Evolutionary conservation across 2,329 filamentous ascomycete genomes (phyloP), one percentile per base, ranked within the genome.

Genomic region (Tolypocladium cylindrosporum): DNA sequence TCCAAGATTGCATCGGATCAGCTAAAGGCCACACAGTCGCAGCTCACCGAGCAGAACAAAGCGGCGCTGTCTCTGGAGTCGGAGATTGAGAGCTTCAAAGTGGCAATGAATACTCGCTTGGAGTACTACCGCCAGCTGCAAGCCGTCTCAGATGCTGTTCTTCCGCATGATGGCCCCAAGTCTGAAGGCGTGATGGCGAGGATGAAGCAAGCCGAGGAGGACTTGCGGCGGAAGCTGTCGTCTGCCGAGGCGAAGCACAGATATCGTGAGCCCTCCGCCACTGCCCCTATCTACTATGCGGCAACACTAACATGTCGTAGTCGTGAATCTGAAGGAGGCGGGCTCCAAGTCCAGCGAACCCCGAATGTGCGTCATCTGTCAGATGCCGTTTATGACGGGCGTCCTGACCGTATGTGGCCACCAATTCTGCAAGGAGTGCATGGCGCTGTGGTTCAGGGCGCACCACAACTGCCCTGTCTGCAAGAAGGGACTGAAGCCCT

Each of bases 51-150:
- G 50, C 83, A 87, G 64, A 75, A 63, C 40, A 85, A 85, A 65
- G 75, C 72, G 0, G 66, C 69, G 0, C 60, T 67, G 2, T 71
- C 71, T 6, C 69, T 87, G 14, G 85, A 90, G 60, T 82, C 83
- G 59, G 92, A 97, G 69, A 75, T 91, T 7, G 87, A 93, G 53
- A 75, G 85, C 36, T 94, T 96, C 69, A 87, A 85, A 36, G 78
- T 79, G 19, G 84, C 88, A 0, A 92, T 96, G 84, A 97, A 97
- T 66, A 79, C 85, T 42, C 86, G 94, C 16, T 74, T 97, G 0
- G 91, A 94, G 58, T 97, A 91, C 68, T 97, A 97, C 68, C 85
- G 88, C 6, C 91, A 97, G 67, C 79, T 97, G 13, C 94, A 97
- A 68, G 82, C 84, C 34, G 85, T 97, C n/a, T 97, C 92, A 0